Conservation (phyloP, 495 filamentous ascomycete genomes). For the Platismatia glauca region DNA sequence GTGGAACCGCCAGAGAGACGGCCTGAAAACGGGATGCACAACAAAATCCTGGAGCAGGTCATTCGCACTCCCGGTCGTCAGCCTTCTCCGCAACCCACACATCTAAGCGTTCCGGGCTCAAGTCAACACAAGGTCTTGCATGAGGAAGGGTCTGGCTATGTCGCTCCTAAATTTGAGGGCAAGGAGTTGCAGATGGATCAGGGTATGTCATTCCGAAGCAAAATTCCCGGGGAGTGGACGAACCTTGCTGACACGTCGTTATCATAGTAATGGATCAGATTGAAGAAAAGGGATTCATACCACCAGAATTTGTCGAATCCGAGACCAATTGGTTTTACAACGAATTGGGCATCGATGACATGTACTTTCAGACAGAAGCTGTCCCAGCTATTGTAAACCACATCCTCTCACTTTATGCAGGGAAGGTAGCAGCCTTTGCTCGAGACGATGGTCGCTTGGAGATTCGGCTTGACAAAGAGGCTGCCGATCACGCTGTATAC, state of each 20-base stretch:
- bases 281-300: slow-evolving; percentile 78
- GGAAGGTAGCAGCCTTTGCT: slow-evolving; percentile 90
- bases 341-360: slow-evolving; percentile 93
- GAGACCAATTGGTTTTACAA: slow-evolving; percentile 97
- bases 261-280: slow-evolving; percentile 58
- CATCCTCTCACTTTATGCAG: slow-evolving; percentile 92
- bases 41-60: slow-evolving; percentile 56
- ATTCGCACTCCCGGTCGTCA: slow-evolving; percentile 49
- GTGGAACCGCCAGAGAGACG: slow-evolving; percentile 15
- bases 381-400: slow-evolving; percentile 83
- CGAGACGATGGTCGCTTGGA: slow-evolving; percentile 89
- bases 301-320: slow-evolving; percentile 66
- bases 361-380: slow-evolving; percentile 93
- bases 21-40: slow-evolving; percentile 32
- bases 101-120: slow-evolving; percentile 66
- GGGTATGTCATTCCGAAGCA: slow-evolving; percentile 43
- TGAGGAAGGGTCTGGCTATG: slow-evolving; percentile 88
- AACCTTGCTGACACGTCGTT: slow-evolving; percentile 9
- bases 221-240: background rate
- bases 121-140: slow-evolving; percentile 58
- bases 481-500: slow-evolving; percentile 90
- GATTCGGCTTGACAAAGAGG: slow-evolving; percentile 92
- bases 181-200: slow-evolving; percentile 89
- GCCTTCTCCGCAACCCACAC: slow-evolving; percentile 87
- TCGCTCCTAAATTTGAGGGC: slow-evolving; percentile 90